These are phyloP conservation scores for Hawksworthiomyces lignivorus DNA, from an alignment of 2,329 filamentous ascomycete genomes.

Conservation along the genomic window DNA sequence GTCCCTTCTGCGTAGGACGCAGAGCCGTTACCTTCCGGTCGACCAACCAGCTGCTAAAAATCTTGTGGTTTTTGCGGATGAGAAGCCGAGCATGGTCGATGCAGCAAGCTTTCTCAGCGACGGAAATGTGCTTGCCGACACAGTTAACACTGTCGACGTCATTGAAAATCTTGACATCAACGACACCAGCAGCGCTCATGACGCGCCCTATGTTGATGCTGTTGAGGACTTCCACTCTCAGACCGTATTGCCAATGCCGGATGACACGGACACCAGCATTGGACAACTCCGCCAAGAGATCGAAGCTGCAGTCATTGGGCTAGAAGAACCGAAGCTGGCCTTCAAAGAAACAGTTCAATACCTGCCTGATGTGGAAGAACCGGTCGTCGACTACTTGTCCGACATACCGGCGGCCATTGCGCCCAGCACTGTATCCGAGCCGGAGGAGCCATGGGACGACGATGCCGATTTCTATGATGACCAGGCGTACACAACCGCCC, in stretches of 20 bases:
- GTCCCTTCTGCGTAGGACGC: conserved; percentile 12
- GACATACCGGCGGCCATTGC: conserved; percentile 8
- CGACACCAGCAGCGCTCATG: conserved; percentile 19
- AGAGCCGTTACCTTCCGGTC: conserved; percentile 14
- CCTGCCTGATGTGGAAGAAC: background rate
- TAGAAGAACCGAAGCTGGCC: background rate
- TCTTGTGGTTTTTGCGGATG: conserved; percentile 4
- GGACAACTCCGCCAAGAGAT: conserved; percentile 8
- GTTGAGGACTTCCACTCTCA: conserved; percentile 29
- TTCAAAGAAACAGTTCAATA: background rate
- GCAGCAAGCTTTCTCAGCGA: too few relatives aligned
- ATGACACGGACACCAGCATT: background rate
- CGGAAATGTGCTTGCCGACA: too few relatives aligned
- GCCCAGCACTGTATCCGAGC: conserved; percentile 30
- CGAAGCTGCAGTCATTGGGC: conserved; percentile 1
- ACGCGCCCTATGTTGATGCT: conserved; percentile 37
- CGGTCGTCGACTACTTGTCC: conserved; percentile 4
- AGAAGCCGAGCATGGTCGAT: too few relatives aligned
- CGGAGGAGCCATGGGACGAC: conserved; percentile 71
- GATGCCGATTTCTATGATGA: conserved; percentile 61
- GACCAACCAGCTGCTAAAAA: conserved; percentile 8
- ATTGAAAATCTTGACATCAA: too few relatives aligned
- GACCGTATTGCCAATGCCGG: background rate
- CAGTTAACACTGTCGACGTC: too few relatives aligned
- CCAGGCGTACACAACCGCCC: conserved; percentile 70